These are phyloP conservation scores for Rosa hybrid DNA, from an alignment of 331 rosid species.

Conservation along the genomic window DNA sequence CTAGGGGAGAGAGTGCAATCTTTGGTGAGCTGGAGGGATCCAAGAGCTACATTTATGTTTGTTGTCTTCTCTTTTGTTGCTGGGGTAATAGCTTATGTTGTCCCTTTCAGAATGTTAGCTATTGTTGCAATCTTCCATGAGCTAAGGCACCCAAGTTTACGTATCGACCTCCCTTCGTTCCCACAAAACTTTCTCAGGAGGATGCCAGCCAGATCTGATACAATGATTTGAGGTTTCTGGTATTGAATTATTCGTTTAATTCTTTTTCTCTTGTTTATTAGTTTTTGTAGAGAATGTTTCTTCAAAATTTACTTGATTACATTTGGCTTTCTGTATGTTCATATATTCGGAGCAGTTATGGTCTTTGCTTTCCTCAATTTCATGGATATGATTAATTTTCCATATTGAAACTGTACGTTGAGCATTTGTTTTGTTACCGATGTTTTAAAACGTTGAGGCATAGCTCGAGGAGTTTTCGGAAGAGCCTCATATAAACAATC, in stretches of 20 bases:
- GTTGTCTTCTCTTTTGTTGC: conserved; percentile 13
- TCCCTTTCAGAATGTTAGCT: neutral
- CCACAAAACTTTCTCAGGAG: conserved; percentile 46
- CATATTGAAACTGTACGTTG: neutral
- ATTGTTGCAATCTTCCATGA: conserved; percentile 19
- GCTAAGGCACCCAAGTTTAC: conserved; percentile 37
- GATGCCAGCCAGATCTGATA: conserved; percentile 54
- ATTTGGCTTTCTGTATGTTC: neutral
- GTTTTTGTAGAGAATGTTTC: neutral
- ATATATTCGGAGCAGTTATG: neutral
- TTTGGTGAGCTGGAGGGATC: conserved; percentile 51
- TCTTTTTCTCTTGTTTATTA: neutral
- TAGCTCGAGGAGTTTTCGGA: too few species aligned
- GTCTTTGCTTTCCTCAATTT: neutral
- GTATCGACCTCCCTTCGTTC: conserved; percentile 32
- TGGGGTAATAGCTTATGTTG: conserved; percentile 19
- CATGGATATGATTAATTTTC: neutral
- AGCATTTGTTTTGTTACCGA: neutral
- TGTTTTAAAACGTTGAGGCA: too few species aligned
- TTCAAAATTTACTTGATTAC: neutral
- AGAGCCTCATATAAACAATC: too few species aligned
- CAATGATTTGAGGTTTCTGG: conserved; percentile 35
- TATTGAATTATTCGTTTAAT: neutral
- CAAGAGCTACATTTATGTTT: conserved; percentile 47
- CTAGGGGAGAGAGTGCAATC: conserved; percentile 55